Evolutionary conservation across 1,284 basidiomycete genomes (phyloP).

Genomic region (Chalciporus sp.): DNA sequence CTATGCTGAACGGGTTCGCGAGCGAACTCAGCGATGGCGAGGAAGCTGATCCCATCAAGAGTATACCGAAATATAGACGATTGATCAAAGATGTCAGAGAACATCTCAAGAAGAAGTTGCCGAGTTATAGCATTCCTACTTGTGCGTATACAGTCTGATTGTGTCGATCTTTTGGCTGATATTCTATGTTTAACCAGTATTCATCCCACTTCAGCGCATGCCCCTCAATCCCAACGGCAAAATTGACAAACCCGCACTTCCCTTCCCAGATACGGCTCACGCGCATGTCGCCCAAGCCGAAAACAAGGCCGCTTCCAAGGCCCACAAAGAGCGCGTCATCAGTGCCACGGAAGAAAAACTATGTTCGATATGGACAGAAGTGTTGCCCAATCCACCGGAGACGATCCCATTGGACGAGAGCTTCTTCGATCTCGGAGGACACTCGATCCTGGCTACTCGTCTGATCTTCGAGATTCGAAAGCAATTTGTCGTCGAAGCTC

Average conservation of each 20-base stretch:
- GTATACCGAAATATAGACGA: constrained; percentile 80
- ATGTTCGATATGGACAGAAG: constrained; percentile 79
- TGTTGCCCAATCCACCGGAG: constrained; percentile 82
- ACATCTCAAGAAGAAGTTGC: constrained; percentile 96
- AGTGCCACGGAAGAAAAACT: constrained; percentile 82
- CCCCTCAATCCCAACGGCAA: constrained; percentile 99
- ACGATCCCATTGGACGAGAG: constrained; percentile 89
- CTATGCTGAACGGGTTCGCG: constrained; percentile 72
- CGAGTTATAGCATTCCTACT: constrained; percentile 90
- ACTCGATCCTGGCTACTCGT: constrained; percentile 97
- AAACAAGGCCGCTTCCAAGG: constrained; percentile 33
- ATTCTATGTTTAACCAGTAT: constrained; percentile 55
- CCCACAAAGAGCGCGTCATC: constrained; percentile 39
- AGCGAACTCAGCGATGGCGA: constrained; percentile 71
- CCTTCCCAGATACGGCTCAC: constrained; percentile 97
- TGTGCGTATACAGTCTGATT: constrained; percentile 53
- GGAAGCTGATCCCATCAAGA: constrained; percentile 62
- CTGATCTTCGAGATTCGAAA: constrained; percentile 98
- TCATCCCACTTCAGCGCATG: constrained; percentile 94
- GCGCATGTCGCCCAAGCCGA: constrained; percentile 46
- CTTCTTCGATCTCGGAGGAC: constrained; percentile 98
- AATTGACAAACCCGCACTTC: constrained; percentile 97
- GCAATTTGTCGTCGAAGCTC: constrained; percentile 88
- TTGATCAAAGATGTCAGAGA: constrained; percentile 95
- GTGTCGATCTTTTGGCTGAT: constrained; percentile 10